These are phyloP conservation scores for Chaetomiaceae sp. DNA, from an alignment of 2,329 filamentous ascomycete genomes.

Conservation along the genomic window DNA sequence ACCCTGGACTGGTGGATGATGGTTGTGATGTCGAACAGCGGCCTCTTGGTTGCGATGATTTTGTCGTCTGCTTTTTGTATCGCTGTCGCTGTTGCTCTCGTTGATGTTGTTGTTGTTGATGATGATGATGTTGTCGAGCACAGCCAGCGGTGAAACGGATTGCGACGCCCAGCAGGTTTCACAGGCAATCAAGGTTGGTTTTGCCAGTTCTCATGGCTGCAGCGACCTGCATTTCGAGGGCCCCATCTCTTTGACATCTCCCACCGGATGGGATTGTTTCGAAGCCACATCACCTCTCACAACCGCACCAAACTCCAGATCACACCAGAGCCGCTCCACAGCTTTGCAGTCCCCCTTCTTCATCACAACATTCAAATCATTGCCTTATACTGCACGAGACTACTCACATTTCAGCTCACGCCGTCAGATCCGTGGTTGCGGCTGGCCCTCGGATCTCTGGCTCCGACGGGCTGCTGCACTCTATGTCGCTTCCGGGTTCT, in stretches of 20 bases:
- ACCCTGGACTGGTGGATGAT: no score
- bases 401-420: constrained; percentile 10
- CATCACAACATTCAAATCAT: not conserved
- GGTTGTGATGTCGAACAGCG: constrained; percentile 4
- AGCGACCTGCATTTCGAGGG: constrained; percentile 1
- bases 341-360: not conserved
- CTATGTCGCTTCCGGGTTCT: not conserved
- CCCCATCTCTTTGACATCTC: no score
- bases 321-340: not conserved
- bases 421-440: not conserved
- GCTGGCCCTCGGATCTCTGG: constrained; percentile 3
- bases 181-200: constrained; percentile 2
- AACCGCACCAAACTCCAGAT: constrained; percentile 1
- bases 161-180: constrained; percentile 3
- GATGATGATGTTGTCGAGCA: constrained; percentile 3
- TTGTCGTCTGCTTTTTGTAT: not conserved
- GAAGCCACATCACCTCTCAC: no score
- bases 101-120: not conserved
- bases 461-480: not conserved
- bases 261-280: no score
- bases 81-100: not conserved
- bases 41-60: not conserved
- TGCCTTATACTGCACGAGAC: constrained; percentile 1
- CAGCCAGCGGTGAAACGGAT: constrained; percentile 1
- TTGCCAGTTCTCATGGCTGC: not conserved